A percentile compares a stretch with the other conserved stretches of the same genome.
These are phyloP conservation scores for Macrocybe gigantea DNA, from an alignment of 768 basidiomycete genomes.

Conservation along the genomic window DNA sequence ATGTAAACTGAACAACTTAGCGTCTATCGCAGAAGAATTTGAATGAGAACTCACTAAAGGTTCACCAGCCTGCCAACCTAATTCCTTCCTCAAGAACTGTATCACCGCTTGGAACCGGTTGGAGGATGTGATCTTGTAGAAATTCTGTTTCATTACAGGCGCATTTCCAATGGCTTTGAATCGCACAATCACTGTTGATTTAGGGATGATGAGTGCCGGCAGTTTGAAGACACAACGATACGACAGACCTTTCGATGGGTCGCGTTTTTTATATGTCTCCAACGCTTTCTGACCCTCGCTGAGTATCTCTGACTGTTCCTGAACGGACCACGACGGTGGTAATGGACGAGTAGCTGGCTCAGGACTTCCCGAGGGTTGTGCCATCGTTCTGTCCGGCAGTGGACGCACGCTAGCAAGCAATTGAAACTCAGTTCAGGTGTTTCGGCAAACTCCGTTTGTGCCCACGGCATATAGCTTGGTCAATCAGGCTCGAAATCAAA, in stretches of 20 bases:
- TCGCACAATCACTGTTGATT: slow-evolving; percentile 78
- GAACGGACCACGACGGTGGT: slow-evolving; percentile 24
- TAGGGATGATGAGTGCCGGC: not conserved
- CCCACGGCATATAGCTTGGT: too few relatives aligned
- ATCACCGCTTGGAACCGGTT: slow-evolving; percentile 96
- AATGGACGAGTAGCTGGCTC: slow-evolving; percentile 8
- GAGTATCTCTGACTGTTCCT: slow-evolving; percentile 24
- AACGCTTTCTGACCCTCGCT: slow-evolving; percentile 64
- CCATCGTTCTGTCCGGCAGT: not conserved
- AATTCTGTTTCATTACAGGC: slow-evolving; percentile 98
- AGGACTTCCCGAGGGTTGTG: slow-evolving; percentile 9
- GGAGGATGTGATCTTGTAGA: slow-evolving; percentile 94
- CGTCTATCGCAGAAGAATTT: not conserved
- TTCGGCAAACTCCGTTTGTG: too few relatives aligned
- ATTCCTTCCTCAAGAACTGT: slow-evolving; percentile 83
- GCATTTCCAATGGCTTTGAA: slow-evolving; percentile 98
- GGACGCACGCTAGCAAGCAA: too few relatives aligned
- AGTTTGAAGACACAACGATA: not conserved
- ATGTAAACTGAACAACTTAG: slow-evolving; percentile 46
- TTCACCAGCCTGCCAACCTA: slow-evolving; percentile 83
- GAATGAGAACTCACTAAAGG: slow-evolving; percentile 57
- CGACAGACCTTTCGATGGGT: slow-evolving; percentile 63
- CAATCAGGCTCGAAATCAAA: too few relatives aligned
- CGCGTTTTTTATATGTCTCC: slow-evolving; percentile 84
- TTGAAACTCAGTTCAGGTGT: too few relatives aligned